phyloP scores from a whole-genome alignment of 805 yeast species.

The Sugiyamaella smithiae region DNA sequence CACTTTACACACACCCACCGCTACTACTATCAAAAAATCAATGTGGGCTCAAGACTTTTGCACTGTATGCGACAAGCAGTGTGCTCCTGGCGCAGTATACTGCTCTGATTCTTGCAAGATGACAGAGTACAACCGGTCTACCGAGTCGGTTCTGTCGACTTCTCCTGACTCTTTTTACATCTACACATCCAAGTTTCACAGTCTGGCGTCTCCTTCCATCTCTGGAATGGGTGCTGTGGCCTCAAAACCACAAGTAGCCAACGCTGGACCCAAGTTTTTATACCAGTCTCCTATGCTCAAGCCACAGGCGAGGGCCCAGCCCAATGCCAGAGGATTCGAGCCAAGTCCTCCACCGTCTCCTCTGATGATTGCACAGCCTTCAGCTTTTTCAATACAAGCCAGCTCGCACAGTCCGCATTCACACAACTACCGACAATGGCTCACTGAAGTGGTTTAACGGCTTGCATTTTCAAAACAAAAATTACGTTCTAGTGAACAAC shows the following conservation, averaged over 20 bases:
- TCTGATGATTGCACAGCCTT: constrained; percentile 9
- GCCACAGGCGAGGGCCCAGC: constrained; percentile 5
- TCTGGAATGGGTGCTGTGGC: background rate
- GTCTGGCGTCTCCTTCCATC: background rate
- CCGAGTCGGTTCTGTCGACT: constrained; percentile 1
- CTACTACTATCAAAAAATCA: background rate
- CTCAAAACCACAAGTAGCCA: background rate
- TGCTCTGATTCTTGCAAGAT: constrained; percentile 46
- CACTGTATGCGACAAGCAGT: constrained; percentile 54
- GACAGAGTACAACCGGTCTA: constrained; percentile 25
- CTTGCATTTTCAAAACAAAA: background rate
- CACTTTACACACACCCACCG: too few relatives aligned
- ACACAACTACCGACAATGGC: constrained; percentile 18
- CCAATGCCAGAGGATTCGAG: background rate
- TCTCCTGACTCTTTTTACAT: background rate
- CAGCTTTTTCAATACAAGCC: background rate
- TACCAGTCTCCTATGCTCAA: constrained; percentile 16
- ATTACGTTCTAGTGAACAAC: background rate
- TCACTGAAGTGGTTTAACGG: constrained; percentile 17
- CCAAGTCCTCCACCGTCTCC: constrained; percentile 20
- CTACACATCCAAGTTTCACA: background rate
- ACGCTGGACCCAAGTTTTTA: constrained; percentile 8
- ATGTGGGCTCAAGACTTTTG: constrained; percentile 53
- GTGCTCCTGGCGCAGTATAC: constrained; percentile 43
- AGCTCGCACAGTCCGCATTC: background rate